Base-by-base conservation (phyloP, 345 rosid species). In the Eucalyptus viminalis region DNA sequence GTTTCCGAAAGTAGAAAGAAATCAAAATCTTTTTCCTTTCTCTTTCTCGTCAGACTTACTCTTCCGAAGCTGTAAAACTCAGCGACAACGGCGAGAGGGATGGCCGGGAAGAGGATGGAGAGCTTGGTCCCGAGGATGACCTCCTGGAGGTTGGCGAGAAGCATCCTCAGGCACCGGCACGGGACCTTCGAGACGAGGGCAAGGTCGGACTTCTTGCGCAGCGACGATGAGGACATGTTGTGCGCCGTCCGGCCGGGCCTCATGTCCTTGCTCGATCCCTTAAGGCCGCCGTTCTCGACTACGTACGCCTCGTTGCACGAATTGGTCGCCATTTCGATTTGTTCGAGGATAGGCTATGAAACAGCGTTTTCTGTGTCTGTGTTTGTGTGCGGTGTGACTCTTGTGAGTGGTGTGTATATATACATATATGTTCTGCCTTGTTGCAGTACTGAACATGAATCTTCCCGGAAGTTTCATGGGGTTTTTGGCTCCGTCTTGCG, bases 71-170 rank as follows among this genome's bases (percentile, higher is more conserved):
- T 93, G 69, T 92, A 92, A 67, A 47, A 89, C 11, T 94, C 45
- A n/a, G 96, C 98, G 83, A 91, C 69, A 80, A 97, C 88, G 49
- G 99, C 98, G 3, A 97, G 91, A 10, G 98, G 98, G 47, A 97
- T 91, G n/a, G 97, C 98, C 1, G 94, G 97, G 81, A 97, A 96
- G 53, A 97, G 95, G 87, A 97, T 80, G 15, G 95, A 91, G 51
- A 97, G 98, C 76, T 97, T 97, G 12, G 99, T 97, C 37, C 98
- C 99, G 27, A 97, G 88, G 90, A 97, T 88, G 87, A 97, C 98
- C 92, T 97, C 98, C 89, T 97, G 99, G 87, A 97, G 91, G 92
- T 97, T 97, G 12, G 96, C 87, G 21, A 97, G 88, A 6, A 95
- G 81, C 51, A 49, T 88, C 86, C 95, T 90, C 25, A 97, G 94